Conservation (phyloP, 1,284 basidiomycete species). For the Cutaneotrichosporon sp. region DNA sequence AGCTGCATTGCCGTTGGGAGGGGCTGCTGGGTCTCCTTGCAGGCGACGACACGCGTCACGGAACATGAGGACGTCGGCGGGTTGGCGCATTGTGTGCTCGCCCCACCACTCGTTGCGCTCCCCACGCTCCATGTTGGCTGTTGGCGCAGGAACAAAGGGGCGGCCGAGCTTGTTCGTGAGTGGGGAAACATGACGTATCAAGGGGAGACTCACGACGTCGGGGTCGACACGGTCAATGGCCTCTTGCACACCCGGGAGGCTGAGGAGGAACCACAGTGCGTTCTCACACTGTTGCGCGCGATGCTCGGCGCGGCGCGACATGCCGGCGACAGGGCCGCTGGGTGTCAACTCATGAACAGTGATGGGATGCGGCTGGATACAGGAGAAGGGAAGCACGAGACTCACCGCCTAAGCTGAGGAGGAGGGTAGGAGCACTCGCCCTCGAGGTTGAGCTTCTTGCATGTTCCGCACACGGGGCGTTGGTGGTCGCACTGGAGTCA, state of each 20-base stretch:
- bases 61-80: conserved; percentile 17
- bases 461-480: conserved; percentile 25
- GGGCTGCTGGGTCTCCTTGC: background rate
- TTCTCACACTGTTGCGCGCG: conserved; percentile 28
- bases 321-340: conserved; percentile 28
- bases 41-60: conserved; percentile 2
- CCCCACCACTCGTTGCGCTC: conserved; percentile 24
- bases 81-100: conserved; percentile 13
- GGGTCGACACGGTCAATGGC: conserved; percentile 11
- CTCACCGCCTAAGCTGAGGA: conserved; percentile 28
- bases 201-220: conserved; percentile 5
- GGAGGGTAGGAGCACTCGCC: conserved; percentile 29
- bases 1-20: background rate
- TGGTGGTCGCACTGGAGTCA: conserved; percentile 29
- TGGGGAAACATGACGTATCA: background rate
- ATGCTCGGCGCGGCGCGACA: conserved; percentile 24
- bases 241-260: conserved; percentile 21
- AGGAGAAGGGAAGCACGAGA: background rate
- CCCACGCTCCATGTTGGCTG: conserved; percentile 19
- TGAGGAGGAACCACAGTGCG: conserved; percentile 26
- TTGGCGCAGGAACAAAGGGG: conserved; percentile 16
- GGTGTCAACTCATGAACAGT: background rate
- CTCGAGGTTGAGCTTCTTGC: conserved; percentile 20
- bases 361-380: no score
- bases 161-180: background rate